Conservation (phyloP, 2,329 filamentous ascomycete genomes). For the Exophiala mesophila region DNA sequence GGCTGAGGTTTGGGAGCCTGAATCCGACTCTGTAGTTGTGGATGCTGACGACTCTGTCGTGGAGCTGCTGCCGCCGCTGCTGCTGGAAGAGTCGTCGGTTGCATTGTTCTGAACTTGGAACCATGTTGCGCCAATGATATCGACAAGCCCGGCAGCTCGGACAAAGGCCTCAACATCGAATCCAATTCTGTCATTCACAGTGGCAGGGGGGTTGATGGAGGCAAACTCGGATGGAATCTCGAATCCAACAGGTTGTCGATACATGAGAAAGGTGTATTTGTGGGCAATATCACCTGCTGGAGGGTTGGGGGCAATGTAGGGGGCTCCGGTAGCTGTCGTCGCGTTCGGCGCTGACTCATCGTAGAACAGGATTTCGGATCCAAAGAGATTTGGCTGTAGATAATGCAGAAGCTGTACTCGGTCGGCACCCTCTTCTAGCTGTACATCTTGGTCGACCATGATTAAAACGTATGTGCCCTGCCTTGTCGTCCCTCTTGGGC, state of each 20-base stretch:
- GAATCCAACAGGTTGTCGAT: constrained; percentile 27
- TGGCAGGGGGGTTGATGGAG: constrained; percentile 30
- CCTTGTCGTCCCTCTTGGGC: constrained; percentile 18
- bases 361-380: constrained; percentile 17
- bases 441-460: constrained; percentile 22
- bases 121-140: constrained; percentile 36
- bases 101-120: constrained; percentile 30
- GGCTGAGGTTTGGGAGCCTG: neutral
- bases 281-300: constrained; percentile 27
- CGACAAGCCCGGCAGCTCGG: constrained; percentile 29
- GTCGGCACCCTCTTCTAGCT: neutral
- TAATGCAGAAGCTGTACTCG: constrained; percentile 18
- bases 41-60: constrained; percentile 6
- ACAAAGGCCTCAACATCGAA: constrained; percentile 37
- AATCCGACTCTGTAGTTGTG: neutral
- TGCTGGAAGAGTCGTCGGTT: neutral
- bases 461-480: constrained; percentile 20
- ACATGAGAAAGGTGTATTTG: constrained; percentile 33
- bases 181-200: constrained; percentile 28
- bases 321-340: constrained; percentile 7
- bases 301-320: constrained; percentile 31
- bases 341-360: constrained; percentile 7
- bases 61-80: neutral
- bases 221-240: constrained; percentile 31
- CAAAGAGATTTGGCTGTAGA: constrained; percentile 19